phyloP scores from a whole-genome alignment of 352 stramenopile species.

The Elongisporangium senticosum region DNA sequence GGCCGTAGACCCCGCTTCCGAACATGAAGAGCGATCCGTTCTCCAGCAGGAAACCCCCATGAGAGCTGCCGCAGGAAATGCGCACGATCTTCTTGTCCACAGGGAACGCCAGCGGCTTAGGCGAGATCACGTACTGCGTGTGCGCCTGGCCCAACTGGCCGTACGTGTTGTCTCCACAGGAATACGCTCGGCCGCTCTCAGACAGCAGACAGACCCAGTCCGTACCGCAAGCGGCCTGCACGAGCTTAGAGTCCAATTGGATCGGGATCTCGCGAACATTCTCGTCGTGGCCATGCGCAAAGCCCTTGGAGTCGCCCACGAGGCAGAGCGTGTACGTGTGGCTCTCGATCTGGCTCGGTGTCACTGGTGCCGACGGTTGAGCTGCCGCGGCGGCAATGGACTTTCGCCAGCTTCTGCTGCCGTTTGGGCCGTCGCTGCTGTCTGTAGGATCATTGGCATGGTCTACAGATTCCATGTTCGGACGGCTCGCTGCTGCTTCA shows the following conservation, averaged over 20 bases:
- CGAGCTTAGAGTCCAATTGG: constrained; percentile 36
- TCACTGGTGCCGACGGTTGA: too few species aligned
- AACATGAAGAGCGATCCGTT: constrained; percentile 61
- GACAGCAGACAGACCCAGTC: constrained; percentile 51
- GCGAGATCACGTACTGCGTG: constrained; percentile 11
- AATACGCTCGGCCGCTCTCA: constrained; percentile 38
- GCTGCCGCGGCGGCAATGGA: neutral
- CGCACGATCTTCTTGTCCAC: constrained; percentile 26
- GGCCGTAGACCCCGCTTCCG: constrained; percentile 52
- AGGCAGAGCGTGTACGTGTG: constrained; percentile 52
- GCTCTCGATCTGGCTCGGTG: neutral
- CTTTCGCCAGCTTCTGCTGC: neutral
- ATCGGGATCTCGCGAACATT: constrained; percentile 32
- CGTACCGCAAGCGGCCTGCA: constrained; percentile 35
- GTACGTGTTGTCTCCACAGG: constrained; percentile 49
- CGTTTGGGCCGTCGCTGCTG: neutral
- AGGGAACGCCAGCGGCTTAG: constrained; percentile 23
- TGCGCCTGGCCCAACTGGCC: constrained; percentile 59
- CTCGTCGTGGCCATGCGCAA: constrained; percentile 1
- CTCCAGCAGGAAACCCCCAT: constrained; percentile 62
- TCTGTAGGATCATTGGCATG: neutral
- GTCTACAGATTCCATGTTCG: neutral
- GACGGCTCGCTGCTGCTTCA: neutral
- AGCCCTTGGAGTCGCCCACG: constrained; percentile 29
- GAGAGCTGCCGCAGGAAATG: constrained; percentile 43